Evolutionary conservation across 257 asterid genomes (phyloP), one percentile per base, ranked within the genome.

Genomic region (Solanum chiquidenum): DNA sequence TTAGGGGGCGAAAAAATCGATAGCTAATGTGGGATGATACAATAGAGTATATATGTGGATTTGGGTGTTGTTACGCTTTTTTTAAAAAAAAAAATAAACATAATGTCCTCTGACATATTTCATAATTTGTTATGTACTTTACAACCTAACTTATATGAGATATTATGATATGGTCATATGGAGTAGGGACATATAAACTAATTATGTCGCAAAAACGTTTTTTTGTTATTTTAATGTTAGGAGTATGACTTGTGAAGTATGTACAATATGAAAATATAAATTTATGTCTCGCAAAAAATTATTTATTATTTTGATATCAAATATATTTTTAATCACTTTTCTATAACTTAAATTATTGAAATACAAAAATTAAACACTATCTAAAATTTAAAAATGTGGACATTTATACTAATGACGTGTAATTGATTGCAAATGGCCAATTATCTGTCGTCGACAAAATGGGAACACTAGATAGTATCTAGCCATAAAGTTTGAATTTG

Each of bases 201-300:
- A 52, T 25, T 66, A 5, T 66, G 35, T 1, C 3, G 73, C 9
- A 12, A 66, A n/a, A 1, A n/a, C 3, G 1, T 7, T 9, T 66
- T 27, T 13, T 68, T 27, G 33, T 29, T 27, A 68, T 29, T 69
- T 69, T 4, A 4, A 13, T 29, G 37, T 69, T 2, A 64, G 18
- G 1, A 5, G 73, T 27, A 58, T 13, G 3, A 27, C 37, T 27
- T 27, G 5, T 68, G 21, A 68, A 12, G 16, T 68, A 29, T 12
- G 21, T 68, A 68, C 27, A 7, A 27, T 27, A 68, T 2, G 16
- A 27, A 27, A 68, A 27, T 27, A 68, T 68, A 68, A 12, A 29
- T 7, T 68, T 6, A 68, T 1, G 8, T 6, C 2, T 1, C 2
- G 5, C 1, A 12, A 27, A 12, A 25, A 25, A 12, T 0, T 27